These are phyloP conservation scores for Metarhizium guizhouense DNA, from an alignment of 2,329 filamentous ascomycete genomes.

Conservation along the genomic window DNA sequence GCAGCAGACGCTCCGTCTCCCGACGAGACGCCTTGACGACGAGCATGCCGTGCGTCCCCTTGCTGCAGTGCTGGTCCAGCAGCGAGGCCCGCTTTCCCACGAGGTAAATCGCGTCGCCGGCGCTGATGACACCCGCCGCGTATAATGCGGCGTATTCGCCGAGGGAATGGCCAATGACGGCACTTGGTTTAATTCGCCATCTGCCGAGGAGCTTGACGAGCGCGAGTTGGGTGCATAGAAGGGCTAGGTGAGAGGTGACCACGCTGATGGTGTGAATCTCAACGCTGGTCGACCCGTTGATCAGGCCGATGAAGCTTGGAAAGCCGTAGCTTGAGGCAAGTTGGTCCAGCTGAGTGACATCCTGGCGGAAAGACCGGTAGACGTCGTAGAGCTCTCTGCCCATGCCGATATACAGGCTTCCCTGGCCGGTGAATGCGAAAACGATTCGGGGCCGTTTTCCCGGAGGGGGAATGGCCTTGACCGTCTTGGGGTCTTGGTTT, in stretches of 20 bases:
- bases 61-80: slow-evolving; percentile 54
- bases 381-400: slow-evolving; percentile 23
- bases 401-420: slow-evolving; percentile 22
- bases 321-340: slow-evolving; percentile 25
- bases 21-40: slow-evolving; percentile 31
- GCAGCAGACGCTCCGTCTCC: background rate
- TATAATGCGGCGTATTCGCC: slow-evolving; percentile 68
- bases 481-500: background rate
- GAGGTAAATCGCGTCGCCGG: slow-evolving; percentile 61
- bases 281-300: slow-evolving; percentile 30
- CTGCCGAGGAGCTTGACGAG: slow-evolving; percentile 19
- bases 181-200: slow-evolving; percentile 44
- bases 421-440: slow-evolving; percentile 39
- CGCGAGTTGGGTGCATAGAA: slow-evolving; percentile 31
- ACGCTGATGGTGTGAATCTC: slow-evolving; percentile 9
- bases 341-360: slow-evolving; percentile 23
- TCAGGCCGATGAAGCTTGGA: slow-evolving; percentile 27
- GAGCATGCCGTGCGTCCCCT: slow-evolving; percentile 54
- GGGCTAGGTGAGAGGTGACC: slow-evolving; percentile 26
- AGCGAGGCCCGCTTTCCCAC: slow-evolving; percentile 60
- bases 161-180: slow-evolving; percentile 53
- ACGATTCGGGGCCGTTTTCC: slow-evolving; percentile 17
- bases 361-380: slow-evolving; percentile 20
- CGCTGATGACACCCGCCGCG: slow-evolving; percentile 61
- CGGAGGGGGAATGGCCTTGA: background rate